These are phyloP conservation scores for Ophidiomyces ophidiicola DNA, from an alignment of 2,329 filamentous ascomycete genomes.

Conservation along the genomic window DNA sequence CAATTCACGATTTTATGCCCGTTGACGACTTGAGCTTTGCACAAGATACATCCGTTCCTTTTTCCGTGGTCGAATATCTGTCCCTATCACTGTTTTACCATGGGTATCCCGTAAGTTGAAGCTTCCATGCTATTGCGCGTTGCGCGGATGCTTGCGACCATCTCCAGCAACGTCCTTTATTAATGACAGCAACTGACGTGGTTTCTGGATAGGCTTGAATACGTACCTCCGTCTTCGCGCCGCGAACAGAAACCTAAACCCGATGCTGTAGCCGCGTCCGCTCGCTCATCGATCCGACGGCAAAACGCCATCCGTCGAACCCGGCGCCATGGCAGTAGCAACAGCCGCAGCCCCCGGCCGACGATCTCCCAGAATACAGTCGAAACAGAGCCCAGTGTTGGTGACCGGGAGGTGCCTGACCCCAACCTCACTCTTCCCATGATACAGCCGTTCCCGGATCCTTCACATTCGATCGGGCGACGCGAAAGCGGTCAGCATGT, in stretches of 20 bases:
- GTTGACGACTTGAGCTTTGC: no score
- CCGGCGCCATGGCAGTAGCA: constrained; percentile 1
- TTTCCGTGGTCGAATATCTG: not conserved
- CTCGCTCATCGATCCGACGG: constrained; percentile 48
- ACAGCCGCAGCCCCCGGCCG: constrained; percentile 19
- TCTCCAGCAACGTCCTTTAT: not conserved
- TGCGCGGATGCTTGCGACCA: not conserved
- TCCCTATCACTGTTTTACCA: constrained; percentile 16
- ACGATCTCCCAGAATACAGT: no score
- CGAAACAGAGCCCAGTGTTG: constrained; percentile 22
- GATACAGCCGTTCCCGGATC: constrained; percentile 16
- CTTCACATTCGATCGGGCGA: constrained; percentile 18
- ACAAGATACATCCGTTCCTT: no score
- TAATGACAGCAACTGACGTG: not conserved
- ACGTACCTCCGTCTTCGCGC: constrained; percentile 9
- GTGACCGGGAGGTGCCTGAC: constrained; percentile 11
- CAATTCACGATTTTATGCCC: not conserved
- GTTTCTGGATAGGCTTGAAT: constrained; percentile 6
- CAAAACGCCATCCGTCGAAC: constrained; percentile 20
- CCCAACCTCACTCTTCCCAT: not conserved
- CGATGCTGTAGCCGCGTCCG: constrained; percentile 41
- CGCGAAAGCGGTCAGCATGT: constrained; percentile 27
- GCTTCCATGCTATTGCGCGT: not conserved
- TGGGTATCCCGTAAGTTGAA: constrained; percentile 34
- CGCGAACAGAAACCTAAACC: constrained; percentile 27